Percentiles rank a stretch among this genome's conserved stretches.
Evolutionary conservation across 805 yeast genomes (phyloP).

Genomic region (Scheffersomyces stipitis): DNA sequence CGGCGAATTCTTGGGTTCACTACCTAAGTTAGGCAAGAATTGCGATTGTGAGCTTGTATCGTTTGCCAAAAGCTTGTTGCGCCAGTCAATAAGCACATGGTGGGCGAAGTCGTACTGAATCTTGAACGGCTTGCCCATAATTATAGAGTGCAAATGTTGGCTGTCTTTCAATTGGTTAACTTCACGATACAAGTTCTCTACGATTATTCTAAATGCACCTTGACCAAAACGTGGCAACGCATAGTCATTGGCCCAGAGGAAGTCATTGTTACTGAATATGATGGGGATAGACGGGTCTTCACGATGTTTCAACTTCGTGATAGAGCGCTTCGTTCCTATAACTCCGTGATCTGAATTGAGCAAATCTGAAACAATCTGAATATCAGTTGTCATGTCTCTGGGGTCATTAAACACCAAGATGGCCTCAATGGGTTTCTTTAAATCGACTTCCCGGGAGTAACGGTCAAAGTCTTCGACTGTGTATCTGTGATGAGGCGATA

Average conservation of each 20-base stretch:
- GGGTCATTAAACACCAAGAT: conserved; percentile 86
- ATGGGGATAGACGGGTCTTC: conserved; percentile 63
- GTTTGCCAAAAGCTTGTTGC: conserved; percentile 30
- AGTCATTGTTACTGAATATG: conserved; percentile 78
- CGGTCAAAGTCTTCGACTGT: conserved; percentile 42
- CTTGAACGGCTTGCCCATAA: conserved; percentile 80
- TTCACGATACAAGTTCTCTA: conserved; percentile 59
- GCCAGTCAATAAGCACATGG: conserved; percentile 61
- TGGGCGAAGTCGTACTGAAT: conserved; percentile 84
- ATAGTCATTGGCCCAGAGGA: conserved; percentile 86
- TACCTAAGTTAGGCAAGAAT: conserved; percentile 46
- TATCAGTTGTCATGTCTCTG: conserved; percentile 81
- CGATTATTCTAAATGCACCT: conserved; percentile 73
- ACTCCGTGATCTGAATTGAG: conserved; percentile 62
- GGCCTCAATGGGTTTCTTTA: conserved; percentile 59
- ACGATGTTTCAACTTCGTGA: conserved; percentile 7
- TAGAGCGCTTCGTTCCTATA: conserved; percentile 57
- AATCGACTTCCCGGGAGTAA: conserved; percentile 36
- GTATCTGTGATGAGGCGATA: conserved; percentile 70
- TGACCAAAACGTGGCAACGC: conserved; percentile 81
- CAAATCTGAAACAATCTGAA: conserved; percentile 73
- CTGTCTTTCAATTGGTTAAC: conserved; percentile 45
- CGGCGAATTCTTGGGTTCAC: conserved; percentile 30
- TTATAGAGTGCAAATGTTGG: conserved; percentile 45
- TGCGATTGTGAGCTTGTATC: conserved; percentile 18